Evolutionary conservation across 257 asterid species (phyloP).

Genomic region (Solanum rostratum): DNA sequence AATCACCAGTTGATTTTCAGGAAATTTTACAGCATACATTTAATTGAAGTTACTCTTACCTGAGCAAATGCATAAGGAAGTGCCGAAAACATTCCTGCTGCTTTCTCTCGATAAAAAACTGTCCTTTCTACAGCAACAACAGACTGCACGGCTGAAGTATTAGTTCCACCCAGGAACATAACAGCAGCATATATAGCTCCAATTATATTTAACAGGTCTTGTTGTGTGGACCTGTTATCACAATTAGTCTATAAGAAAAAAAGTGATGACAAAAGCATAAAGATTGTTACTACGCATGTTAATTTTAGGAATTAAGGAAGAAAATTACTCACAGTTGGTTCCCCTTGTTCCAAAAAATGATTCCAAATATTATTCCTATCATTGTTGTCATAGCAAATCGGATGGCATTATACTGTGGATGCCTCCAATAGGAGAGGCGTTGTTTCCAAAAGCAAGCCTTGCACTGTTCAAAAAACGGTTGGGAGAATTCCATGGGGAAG

Average conservation of each 20-base stretch:
- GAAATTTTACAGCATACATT: neutral
- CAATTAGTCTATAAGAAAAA: neutral
- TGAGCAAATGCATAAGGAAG: slow-evolving; percentile 75
- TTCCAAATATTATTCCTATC: slow-evolving; percentile 58
- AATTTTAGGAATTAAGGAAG: neutral
- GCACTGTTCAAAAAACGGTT: slow-evolving; percentile 48
- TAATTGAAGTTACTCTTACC: slow-evolving; percentile 4
- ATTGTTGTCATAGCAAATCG: slow-evolving; percentile 56
- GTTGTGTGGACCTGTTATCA: slow-evolving; percentile 47
- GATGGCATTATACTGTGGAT: slow-evolving; percentile 55
- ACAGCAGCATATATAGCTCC: slow-evolving; percentile 81
- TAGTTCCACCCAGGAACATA: slow-evolving; percentile 80
- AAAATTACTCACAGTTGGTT: slow-evolving; percentile 34
- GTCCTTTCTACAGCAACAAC: slow-evolving; percentile 76
- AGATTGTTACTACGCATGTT: neutral
- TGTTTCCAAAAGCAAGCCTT: slow-evolving; percentile 85
- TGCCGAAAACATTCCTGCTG: slow-evolving; percentile 77
- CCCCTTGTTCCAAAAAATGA: slow-evolving; percentile 68
- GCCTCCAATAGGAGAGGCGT: slow-evolving; percentile 61
- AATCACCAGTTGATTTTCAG: neutral
- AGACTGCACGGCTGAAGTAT: slow-evolving; percentile 61
- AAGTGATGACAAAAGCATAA: neutral
- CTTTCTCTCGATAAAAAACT: slow-evolving; percentile 78
- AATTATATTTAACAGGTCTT: slow-evolving; percentile 50
- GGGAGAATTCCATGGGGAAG: slow-evolving; percentile 50